Conservation (phyloP, 176 grass and related monocot species). For the maize (Zea mays) region DNA sequence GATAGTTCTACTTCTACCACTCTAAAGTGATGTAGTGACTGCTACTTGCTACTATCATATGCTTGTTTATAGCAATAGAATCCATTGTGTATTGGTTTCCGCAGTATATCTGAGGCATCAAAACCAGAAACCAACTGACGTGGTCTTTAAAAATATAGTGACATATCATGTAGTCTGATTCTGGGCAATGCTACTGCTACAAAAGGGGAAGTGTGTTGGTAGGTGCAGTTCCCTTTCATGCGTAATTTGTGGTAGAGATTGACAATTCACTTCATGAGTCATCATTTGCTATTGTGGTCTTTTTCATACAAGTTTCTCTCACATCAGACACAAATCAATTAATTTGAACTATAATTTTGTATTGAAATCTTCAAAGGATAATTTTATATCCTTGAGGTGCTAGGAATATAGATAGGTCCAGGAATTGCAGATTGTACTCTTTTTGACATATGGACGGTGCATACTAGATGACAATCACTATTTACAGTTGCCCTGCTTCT, state of each 20-base stretch:
- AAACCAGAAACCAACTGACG: too few relatives aligned
- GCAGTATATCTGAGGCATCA: background rate
- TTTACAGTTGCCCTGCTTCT: background rate
- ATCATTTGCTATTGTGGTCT: background rate
- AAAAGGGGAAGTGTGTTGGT: background rate
- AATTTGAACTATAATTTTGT: background rate
- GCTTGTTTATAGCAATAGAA: background rate
- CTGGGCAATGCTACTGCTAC: background rate
- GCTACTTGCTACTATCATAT: background rate
- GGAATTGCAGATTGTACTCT: background rate
- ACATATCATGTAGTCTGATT: background rate
- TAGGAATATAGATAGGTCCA: conserved; percentile 8
- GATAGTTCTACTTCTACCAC: background rate
- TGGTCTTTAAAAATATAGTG: background rate
- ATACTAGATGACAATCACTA: background rate
- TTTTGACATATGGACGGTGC: background rate
- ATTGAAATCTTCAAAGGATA: background rate
- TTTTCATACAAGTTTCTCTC: background rate
- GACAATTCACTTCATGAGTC: background rate
- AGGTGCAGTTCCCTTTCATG: conserved; percentile 5
- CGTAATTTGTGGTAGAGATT: background rate
- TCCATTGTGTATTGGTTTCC: conserved; percentile 13
- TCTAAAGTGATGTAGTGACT: conserved; percentile 3
- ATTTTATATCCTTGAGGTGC: background rate
- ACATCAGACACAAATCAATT: background rate